phyloP scores from a whole-genome alignment of 331 rosid genomes.

The Quercus lobata region DNA sequence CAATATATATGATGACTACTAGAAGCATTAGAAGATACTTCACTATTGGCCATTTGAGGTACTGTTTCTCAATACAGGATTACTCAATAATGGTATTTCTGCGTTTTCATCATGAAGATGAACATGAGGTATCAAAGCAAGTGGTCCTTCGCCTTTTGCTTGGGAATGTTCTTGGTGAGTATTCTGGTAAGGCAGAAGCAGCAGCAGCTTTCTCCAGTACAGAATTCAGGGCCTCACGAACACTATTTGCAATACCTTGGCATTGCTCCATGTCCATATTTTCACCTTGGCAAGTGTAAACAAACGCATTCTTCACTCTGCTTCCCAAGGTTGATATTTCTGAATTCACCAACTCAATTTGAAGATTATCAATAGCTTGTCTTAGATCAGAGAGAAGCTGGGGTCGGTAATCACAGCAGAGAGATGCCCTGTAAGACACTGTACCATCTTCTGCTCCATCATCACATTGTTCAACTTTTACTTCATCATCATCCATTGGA shows the following conservation, averaged over 20 bases:
- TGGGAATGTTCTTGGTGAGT: constrained; percentile 49
- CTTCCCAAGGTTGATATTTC: constrained; percentile 79
- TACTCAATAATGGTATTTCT: background rate
- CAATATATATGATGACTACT: background rate
- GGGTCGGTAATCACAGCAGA: constrained; percentile 67
- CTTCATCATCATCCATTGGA: constrained; percentile 79
- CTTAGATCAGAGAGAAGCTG: constrained; percentile 66
- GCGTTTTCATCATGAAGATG: constrained; percentile 46
- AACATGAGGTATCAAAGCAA: constrained; percentile 47
- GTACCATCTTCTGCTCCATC: constrained; percentile 34
- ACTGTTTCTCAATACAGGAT: too few species aligned
- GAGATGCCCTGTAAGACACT: constrained; percentile 51
- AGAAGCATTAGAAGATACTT: background rate
- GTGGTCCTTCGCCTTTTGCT: constrained; percentile 55
- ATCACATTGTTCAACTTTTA: constrained; percentile 55
- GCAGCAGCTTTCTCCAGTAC: constrained; percentile 63
- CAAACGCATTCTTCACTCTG: constrained; percentile 57
- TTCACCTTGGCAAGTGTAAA: constrained; percentile 42
- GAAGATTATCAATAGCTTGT: constrained; percentile 60
- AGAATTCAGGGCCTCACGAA: constrained; percentile 51
- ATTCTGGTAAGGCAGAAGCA: constrained; percentile 57
- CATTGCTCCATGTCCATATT: constrained; percentile 4
- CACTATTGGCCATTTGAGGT: background rate
- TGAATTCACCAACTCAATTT: constrained; percentile 47
- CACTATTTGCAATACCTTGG: constrained; percentile 37